Evolutionary conservation across 495 filamentous ascomycete genomes (phyloP), one percentile per base, ranked within the genome.

Genomic region (Daldinia grandis): DNA sequence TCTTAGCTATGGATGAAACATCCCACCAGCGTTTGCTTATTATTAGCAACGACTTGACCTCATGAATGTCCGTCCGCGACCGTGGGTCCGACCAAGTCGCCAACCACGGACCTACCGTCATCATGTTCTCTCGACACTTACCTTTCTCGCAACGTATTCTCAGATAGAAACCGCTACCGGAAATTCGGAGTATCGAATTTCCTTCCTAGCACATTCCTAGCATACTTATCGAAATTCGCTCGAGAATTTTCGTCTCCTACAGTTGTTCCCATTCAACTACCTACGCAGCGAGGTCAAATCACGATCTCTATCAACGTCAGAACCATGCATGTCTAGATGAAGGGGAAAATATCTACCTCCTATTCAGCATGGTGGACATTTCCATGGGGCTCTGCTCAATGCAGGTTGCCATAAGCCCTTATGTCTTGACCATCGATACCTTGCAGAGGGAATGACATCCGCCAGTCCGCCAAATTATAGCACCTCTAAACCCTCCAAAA

Each of bases 331-430:
- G 25, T 40, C 21, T 53, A 47, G 25, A 38, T 35, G 24, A 51
- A 47, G 59, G 60, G 12, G 19, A 49, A 54, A 55, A 28, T 15
- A 14, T 37, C 27, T 40, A 31, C 27, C 44, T 71, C 27, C 15
- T 40, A n/a, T 54, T 53, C 27, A 58, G 53, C 31, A 44, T 54
- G 42, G 25, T 14, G 8, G 35, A 8, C 44, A 8, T 44, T 30
- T 9, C 17, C 19, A 35, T 38, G 54, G 15, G 27, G 24, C 31
- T 1, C 5, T 50, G 30, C 47, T 9, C 44, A 40, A 58, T 49
- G 33, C 14, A 54, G 25, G 15, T 30, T 53, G 49, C 49, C 5
- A 7, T 14, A 53, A 10, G 14, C 25, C 21, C 6, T 28, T 14
- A 53, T 53, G 5, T 30, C 27, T 8, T 53, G 25, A 28, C 5